Percentiles rank a stretch among this genome's conserved stretches.
These are phyloP conservation scores for Paramarasmius palmivorus DNA, from an alignment of 1,284 basidiomycete species.

Conservation along the genomic window DNA sequence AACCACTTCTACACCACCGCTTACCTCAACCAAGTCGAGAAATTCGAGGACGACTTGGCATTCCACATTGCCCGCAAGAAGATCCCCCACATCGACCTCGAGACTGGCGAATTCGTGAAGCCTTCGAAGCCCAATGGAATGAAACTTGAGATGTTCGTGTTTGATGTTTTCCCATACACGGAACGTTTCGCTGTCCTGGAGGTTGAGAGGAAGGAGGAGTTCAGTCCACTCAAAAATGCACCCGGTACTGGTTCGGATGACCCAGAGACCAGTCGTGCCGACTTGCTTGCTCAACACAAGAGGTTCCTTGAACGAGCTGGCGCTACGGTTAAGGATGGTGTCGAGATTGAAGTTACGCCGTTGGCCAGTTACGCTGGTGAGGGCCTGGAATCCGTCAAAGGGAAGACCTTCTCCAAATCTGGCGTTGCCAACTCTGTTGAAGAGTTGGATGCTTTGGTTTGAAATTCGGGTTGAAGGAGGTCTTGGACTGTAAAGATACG, in stretches of 20 bases:
- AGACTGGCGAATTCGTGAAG: constrained; percentile 68
- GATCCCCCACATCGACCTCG: constrained; percentile 82
- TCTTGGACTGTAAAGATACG: neutral
- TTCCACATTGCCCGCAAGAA: constrained; percentile 99
- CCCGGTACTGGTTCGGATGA: constrained; percentile 94
- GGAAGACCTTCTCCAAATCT: constrained; percentile 72
- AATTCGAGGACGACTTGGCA: constrained; percentile 88
- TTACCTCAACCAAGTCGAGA: constrained; percentile 81
- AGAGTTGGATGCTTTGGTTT: constrained; percentile 50
- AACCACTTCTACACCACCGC: constrained; percentile 97
- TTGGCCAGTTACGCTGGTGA: constrained; percentile 90
- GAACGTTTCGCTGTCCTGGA: constrained; percentile 86
- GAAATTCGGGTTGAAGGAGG: constrained; percentile 5
- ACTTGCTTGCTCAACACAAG: constrained; percentile 89
- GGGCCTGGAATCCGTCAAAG: constrained; percentile 80
- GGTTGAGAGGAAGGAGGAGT: constrained; percentile 88
- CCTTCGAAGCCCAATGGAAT: constrained; percentile 95
- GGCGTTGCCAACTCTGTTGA: constrained; percentile 49
- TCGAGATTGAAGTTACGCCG: constrained; percentile 92
- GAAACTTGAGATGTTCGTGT: constrained; percentile 99
- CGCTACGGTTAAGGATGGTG: constrained; percentile 65
- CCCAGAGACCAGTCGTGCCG: constrained; percentile 86
- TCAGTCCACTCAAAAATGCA: constrained; percentile 97
- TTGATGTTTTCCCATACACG: constrained; percentile 98
- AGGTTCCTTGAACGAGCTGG: constrained; percentile 85